Base-by-base conservation (phyloP, 352 stramenopile species). In the Phytopythium mirpurense region DNA sequence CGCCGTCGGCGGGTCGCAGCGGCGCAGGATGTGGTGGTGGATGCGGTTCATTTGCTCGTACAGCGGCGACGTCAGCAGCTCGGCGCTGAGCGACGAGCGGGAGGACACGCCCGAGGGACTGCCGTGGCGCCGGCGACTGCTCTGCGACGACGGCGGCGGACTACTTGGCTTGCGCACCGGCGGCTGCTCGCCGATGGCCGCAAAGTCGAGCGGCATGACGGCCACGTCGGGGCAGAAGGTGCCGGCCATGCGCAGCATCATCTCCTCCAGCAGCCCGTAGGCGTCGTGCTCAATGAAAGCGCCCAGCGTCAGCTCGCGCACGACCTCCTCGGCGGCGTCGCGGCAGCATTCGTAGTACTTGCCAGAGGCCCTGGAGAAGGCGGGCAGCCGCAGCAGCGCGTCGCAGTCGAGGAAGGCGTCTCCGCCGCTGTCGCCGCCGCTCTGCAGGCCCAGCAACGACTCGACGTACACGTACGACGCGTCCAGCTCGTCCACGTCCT, bases 1-100 rank as follows among this genome's bases (percentile, higher is more conserved):
- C 14, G 76, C 74, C 3, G 76, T 74, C n/a, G 68, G 74, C 14
- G 78, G 78, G 46, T 91, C 81, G 23, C 70, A 87, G 2, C 74
- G 76, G 19, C 68, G 58, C 34, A 91, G 59, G 36, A 89, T 71
- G 34, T 85, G 75, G 57, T 78, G 54, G 47, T 88, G 78, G 47
- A 91, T 88, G 48, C 68, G 67, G 48, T 87, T 87, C 74, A 89
- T 82, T 38, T 91, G 81, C 21, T 81, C 71, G 53, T 87, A 81
- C 18, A 90, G 60, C 7, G 79, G 74, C 0, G 74, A 83, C 2
- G 49, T 29, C 6, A 68, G 51, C 3, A 70, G 60, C 41, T 88
- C 72, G 1, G 45, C 45, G 45, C 45, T 51, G 4, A 3, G 16
- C n/a, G 24, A 61, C 21, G 23, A 54, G 40, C 16, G 62, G 21